These are phyloP conservation scores for Gloeopeniophorella convolvens DNA, from an alignment of 768 basidiomycete genomes.

Conservation along the genomic window DNA sequence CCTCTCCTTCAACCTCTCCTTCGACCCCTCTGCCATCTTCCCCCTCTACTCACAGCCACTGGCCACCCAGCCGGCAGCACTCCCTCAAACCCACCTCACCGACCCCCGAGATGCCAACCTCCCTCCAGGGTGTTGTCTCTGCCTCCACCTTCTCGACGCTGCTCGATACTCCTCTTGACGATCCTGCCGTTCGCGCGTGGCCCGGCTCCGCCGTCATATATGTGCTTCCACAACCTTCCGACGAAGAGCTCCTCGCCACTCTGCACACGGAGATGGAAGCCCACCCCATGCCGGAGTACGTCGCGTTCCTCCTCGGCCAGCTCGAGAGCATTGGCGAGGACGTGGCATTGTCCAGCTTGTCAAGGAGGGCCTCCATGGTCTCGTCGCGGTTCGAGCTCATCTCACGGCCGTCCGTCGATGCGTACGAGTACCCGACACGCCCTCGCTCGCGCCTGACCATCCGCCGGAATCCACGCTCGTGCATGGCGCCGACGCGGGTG, in stretches of 20 bases:
- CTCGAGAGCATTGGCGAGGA: conserved; percentile 14
- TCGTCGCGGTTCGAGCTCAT: conserved; percentile 10
- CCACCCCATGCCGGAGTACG: conserved; percentile 15
- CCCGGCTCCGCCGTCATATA: conserved; percentile 15
- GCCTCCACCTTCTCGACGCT: neutral
- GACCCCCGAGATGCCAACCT: too few relatives aligned
- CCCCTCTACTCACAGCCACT: too few relatives aligned
- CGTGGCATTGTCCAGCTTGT: neutral
- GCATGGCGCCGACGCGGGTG: neutral
- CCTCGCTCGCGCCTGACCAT: conserved; percentile 7
- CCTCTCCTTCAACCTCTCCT: too few relatives aligned
- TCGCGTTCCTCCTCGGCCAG: conserved; percentile 7
- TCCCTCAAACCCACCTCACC: too few relatives aligned
- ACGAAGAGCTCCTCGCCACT: conserved; percentile 15
- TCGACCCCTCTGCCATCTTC: too few relatives aligned
- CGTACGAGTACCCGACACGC: conserved; percentile 9
- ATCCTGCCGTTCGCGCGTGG: neutral
- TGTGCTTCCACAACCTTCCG: conserved; percentile 3
- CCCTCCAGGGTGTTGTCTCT: too few relatives aligned
- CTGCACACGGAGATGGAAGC: neutral
- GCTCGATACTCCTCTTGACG: conserved; percentile 2
- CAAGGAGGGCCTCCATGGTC: conserved; percentile 3
- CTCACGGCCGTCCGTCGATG: conserved; percentile 16
- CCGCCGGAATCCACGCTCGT: conserved; percentile 1
- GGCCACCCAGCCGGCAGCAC: too few relatives aligned